A percentile compares a stretch with the other conserved stretches of the same genome.
These are phyloP conservation scores for Striga hermonthica DNA, from an alignment of 305 asterid genomes.

Conservation along the genomic window DNA sequence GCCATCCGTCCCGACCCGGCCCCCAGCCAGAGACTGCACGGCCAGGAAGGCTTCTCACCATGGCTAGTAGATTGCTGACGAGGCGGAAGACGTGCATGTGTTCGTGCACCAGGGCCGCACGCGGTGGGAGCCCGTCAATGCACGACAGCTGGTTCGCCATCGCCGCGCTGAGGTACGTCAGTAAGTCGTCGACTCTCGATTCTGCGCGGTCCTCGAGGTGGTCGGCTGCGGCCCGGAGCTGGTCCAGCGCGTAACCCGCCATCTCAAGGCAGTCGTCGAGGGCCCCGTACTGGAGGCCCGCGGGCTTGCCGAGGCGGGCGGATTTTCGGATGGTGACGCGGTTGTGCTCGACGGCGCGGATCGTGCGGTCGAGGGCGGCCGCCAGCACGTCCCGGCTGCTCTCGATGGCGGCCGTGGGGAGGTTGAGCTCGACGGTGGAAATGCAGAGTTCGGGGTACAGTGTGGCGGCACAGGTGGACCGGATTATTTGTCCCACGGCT, in stretches of 20 bases:
- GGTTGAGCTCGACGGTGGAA: not conserved
- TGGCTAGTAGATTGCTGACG: conserved; percentile 43
- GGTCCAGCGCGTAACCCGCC: conserved; percentile 37
- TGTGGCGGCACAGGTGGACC: not conserved
- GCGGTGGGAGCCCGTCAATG: conserved; percentile 41
- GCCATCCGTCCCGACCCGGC: conserved; percentile 33
- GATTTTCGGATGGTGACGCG: not conserved
- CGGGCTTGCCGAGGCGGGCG: not conserved
- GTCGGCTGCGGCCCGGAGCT: conserved; percentile 28
- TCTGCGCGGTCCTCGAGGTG: conserved; percentile 23
- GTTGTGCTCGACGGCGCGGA: not conserved
- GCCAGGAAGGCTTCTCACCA: conserved; percentile 34
- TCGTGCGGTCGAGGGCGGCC: not conserved
- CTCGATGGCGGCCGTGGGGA: not conserved
- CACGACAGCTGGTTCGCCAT: conserved; percentile 49
- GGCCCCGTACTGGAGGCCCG: conserved; percentile 32
- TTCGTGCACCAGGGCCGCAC: conserved; percentile 20
- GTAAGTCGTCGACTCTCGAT: conserved; percentile 33
- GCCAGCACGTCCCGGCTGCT: not conserved
- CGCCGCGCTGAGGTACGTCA: conserved; percentile 36
- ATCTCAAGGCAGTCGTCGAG: conserved; percentile 37
- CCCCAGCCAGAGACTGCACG: conserved; percentile 1
- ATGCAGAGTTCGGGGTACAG: conserved; percentile 1
- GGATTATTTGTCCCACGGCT: not conserved
- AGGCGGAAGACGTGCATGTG: conserved; percentile 32